Base-by-base conservation (phyloP, 495 filamentous ascomycete species). In the Cladorrhinum samala region DNA sequence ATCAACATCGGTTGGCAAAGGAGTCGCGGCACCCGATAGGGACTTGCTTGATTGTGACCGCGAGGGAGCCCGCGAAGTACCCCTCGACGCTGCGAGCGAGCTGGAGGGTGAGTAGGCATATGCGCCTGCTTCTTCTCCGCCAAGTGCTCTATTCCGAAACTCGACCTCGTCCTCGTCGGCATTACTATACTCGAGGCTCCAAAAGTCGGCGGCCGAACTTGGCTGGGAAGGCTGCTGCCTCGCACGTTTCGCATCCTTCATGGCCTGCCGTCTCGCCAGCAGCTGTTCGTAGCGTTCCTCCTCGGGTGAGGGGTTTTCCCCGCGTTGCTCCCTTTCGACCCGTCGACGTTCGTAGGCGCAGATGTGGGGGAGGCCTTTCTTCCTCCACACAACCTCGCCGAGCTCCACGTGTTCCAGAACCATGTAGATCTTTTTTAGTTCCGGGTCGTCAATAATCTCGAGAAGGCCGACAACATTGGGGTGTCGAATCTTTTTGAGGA, bases 401-500 rank as follows among this genome's bases (percentile, higher is more conserved):
- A 88, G 80, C 63, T 95, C 88, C 54, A 96, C 90, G 67, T 88
- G 91, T 66, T 99, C 93, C 38, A 99, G 74, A 18, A 96, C 89
- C 68, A 99, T 88, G 71, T 99, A 97, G 51, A 99, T 94, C 71
- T 99, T 99, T 73, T 93, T 92, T 52, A 86, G 79, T 58, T 89
- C 86, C 1, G 91, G 90, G 66, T 99, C 93, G 62, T 99, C 93
- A 61, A 99, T 97, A 61, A 99, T 91, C 68, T 99, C 93, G 21
- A 96, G 78, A 46, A 99, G 74, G 61, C 87, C 90, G 54, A 97
- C 94, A 38, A 99, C 87, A 57, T 97, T 95, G 14, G 89, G 85
- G 70, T 99, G 93, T 13, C 91, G 84, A 41, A 92, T 93, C 75
- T 97, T 97, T 69, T 99, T 99, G 54, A 99, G 72, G 50, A 99